Evolutionary conservation across 176 grass and related monocot species (phyloP).

Genomic region (Chrysopogon serrulatus): DNA sequence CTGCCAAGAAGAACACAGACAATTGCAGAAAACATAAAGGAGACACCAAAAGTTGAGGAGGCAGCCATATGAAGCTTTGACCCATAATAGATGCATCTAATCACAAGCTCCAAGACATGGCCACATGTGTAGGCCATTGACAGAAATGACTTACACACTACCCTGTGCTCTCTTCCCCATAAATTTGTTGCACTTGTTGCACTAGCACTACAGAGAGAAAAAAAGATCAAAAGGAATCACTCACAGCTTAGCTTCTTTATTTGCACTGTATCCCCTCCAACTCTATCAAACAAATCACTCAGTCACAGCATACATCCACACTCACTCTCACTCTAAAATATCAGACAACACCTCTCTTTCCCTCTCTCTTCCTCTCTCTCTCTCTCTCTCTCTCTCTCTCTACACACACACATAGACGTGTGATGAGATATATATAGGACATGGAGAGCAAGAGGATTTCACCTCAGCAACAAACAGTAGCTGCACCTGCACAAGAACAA

Average conservation of each 20-base stretch:
- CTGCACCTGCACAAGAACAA: neutral
- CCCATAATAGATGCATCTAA: conserved; percentile 67
- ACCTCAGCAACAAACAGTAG: conserved; percentile 34
- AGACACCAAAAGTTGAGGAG: conserved; percentile 8
- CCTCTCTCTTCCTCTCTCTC: too few relatives aligned
- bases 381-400: neutral
- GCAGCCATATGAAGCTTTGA: conserved; percentile 43
- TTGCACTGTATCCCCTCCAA: neutral
- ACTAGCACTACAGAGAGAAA: neutral
- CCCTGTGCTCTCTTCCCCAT: conserved; percentile 55
- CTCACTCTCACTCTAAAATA: neutral
- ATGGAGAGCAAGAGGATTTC: conserved; percentile 26
- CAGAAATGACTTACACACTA: conserved; percentile 31
- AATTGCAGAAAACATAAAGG: conserved; percentile 1
- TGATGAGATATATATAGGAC: neutral
- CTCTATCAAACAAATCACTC: neutral
- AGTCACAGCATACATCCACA: neutral
- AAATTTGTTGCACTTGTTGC: conserved; percentile 33
- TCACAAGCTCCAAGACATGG: conserved; percentile 59
- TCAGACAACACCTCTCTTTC: neutral
- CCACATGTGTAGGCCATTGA: conserved; percentile 78
- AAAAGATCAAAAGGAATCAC: neutral
- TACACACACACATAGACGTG: neutral
- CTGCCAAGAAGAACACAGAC: neutral
- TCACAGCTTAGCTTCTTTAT: neutral